Evolutionary conservation across 2,329 filamentous ascomycete species (phyloP), one percentile per base, ranked within the genome.

Genomic region (Calycina herbarum): DNA sequence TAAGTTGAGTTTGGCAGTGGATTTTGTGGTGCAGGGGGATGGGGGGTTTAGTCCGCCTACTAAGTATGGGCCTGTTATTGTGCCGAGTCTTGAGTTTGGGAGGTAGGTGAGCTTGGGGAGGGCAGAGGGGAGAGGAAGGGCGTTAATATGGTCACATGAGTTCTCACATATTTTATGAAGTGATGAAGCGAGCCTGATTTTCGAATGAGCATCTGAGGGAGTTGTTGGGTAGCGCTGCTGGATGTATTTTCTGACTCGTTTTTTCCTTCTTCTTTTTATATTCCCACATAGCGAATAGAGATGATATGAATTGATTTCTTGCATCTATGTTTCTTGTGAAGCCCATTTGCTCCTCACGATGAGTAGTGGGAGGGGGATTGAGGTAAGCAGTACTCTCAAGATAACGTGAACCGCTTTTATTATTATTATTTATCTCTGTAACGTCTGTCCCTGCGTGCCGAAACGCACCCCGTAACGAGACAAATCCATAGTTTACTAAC

Each of bases 1-100:
- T 64, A 91, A 89, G 80, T 77, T 99, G 73, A 97, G 92, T 78
- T 80, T 99, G 57, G 95, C 94, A 1, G 92, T 96, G 1, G 95
- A 99, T 78, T 99, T 97, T 77, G 92, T 99, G 78, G 94, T 99
- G 27, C 95, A 99, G 79, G 93, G 92, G 1, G 94, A 97, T 72
- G 91, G 91, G 0, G 86, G 87, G 0, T 94, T 90, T 77, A 90
- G 87, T 48, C 84, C 86, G 70, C 92, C 95, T 59, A 94, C 95
- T 71, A 99, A 99, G 81, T 99, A 97, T 77, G 95, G 95, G 0
- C 95, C 95, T 11, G 95, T 99, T 17, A 94, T 98, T 78, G 89
- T 99, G 72, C 95, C 95, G 48, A 93, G 89, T 78, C 79, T 94
- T 69, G 91, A 94, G 77, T 90, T 88, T 80, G 91, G 91, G 24